Conservation (phyloP, 2,329 filamentous ascomycete genomes). For the Cladophialophora chaetospira region DNA sequence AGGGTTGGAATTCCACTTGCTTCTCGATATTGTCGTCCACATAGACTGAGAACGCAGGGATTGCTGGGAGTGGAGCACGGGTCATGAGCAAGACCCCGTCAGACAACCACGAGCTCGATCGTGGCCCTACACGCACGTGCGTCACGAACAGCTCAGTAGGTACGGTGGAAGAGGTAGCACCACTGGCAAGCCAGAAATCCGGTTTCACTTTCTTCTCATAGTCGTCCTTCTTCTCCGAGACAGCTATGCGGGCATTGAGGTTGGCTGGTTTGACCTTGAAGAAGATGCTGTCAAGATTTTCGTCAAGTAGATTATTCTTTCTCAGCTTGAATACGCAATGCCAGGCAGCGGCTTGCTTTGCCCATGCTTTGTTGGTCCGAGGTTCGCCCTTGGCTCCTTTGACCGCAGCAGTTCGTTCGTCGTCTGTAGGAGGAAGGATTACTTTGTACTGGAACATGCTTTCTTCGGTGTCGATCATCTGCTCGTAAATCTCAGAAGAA, state of each 20-base stretch:
- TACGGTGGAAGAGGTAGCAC: constrained; percentile 4
- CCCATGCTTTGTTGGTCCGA: constrained; percentile 70
- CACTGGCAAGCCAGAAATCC: constrained; percentile 62
- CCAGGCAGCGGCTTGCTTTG: constrained; percentile 88
- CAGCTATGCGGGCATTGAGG: constrained; percentile 82
- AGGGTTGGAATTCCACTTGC: constrained; percentile 53
- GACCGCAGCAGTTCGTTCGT: constrained; percentile 61
- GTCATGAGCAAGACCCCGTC: constrained; percentile 70
- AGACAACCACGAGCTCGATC: constrained; percentile 1
- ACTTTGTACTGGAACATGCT: constrained; percentile 72
- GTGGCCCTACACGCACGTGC: constrained; percentile 8
- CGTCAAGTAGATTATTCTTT: constrained; percentile 67
- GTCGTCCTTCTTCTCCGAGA: constrained; percentile 70
- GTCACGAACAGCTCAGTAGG: constrained; percentile 21
- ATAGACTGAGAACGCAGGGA: constrained; percentile 72
- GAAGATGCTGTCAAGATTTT: constrained; percentile 72
- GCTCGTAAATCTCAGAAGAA: constrained; percentile 45
- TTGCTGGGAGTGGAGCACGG: constrained; percentile 61
- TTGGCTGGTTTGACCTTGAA: constrained; percentile 72
- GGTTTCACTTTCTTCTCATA: constrained; percentile 84
- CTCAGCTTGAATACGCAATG: constrained; percentile 73
- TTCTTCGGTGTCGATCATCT: constrained; percentile 45
- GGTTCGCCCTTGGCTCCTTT: constrained; percentile 64
- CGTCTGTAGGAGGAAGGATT: constrained; percentile 64
- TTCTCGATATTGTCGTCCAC: constrained; percentile 67